Evolutionary conservation across 1,284 basidiomycete genomes (phyloP).

Genomic region (Fomitopsis palustris): DNA sequence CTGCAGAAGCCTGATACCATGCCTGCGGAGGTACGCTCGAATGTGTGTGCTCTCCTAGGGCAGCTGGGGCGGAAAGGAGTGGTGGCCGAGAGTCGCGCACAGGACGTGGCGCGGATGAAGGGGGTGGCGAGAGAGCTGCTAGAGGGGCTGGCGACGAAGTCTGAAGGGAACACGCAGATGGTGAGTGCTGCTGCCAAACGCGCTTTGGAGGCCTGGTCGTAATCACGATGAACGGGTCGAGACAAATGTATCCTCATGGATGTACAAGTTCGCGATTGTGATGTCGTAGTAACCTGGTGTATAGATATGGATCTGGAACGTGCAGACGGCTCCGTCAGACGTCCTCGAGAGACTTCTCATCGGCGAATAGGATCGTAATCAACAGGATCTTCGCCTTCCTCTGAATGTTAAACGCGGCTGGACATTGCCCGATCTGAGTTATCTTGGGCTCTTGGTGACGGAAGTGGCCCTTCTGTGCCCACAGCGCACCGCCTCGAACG

Average conservation of each 20-base stretch:
- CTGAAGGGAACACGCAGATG: constrained; percentile 14
- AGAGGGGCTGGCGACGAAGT: constrained; percentile 30
- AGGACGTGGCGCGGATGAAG: constrained; percentile 47
- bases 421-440: background rate
- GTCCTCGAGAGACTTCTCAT: background rate
- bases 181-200: constrained; percentile 23
- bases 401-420: background rate
- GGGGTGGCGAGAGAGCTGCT: constrained; percentile 47
- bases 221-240: background rate
- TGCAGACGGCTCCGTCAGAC: background rate
- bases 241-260: background rate
- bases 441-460: background rate
- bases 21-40: constrained; percentile 68
- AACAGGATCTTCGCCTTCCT: background rate
- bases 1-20: constrained; percentile 49
- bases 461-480: background rate
- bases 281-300: background rate
- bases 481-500: background rate
- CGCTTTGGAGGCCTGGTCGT: constrained; percentile 27
- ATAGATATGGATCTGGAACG: background rate
- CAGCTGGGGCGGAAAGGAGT: constrained; percentile 54
- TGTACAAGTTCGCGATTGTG: background rate
- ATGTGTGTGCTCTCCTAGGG: constrained; percentile 66
- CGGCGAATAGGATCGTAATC: constrained; percentile 1
- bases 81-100: constrained; percentile 30